Evolutionary conservation across 2,329 filamentous ascomycete genomes (phyloP).

Genomic region (Calonectria pauciramosa): DNA sequence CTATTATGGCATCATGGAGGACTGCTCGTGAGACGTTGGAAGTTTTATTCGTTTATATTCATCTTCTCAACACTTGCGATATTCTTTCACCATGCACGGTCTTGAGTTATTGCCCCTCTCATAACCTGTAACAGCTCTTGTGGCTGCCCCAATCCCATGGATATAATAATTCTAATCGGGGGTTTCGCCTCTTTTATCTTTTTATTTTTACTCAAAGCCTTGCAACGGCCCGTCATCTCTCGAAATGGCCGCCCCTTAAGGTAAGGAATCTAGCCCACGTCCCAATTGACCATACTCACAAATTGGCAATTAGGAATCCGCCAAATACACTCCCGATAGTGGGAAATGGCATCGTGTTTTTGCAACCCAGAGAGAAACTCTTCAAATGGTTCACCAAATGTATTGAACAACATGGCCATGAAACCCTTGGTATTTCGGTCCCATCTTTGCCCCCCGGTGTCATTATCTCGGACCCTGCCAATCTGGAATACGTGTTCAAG

Average conservation of each 20-base stretch:
- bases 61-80: not conserved
- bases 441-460: constrained; percentile 74
- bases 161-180: not conserved
- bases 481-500: constrained; percentile 74
- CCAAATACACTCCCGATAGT: constrained; percentile 67
- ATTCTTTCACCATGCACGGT: not conserved
- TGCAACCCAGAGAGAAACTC: constrained; percentile 70
- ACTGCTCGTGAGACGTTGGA: not conserved
- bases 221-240: not conserved
- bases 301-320: constrained; percentile 54
- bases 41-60: not conserved
- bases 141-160: not conserved
- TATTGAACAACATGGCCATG: constrained; percentile 67
- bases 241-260: not conserved
- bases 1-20: not conserved
- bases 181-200: too few species aligned
- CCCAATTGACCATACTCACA: not conserved
- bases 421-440: constrained; percentile 74
- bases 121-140: not conserved
- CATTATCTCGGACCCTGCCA: constrained; percentile 72
- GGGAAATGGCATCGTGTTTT: constrained; percentile 73
- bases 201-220: not conserved
- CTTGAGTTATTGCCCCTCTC: not conserved
- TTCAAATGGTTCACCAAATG: constrained; percentile 74
- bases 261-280: not conserved